Evolutionary conservation across 1,284 basidiomycete genomes (phyloP).

Genomic region (Bjerkandera adusta): DNA sequence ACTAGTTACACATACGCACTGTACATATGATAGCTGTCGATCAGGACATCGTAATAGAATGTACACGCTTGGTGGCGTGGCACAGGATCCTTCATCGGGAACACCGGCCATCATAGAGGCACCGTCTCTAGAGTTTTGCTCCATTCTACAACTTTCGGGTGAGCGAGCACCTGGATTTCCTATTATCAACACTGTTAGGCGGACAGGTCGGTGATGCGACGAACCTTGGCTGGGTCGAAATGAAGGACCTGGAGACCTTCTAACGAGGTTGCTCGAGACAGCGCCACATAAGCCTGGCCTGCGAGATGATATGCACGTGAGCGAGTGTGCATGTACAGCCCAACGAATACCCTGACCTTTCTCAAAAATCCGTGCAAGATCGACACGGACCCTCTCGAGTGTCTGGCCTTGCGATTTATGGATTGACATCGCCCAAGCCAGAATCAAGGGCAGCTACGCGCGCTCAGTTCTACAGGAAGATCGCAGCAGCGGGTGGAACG

Average conservation of each 20-base stretch:
- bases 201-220: conserved; percentile 16
- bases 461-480: background rate
- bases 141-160: conserved; percentile 38
- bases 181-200: background rate
- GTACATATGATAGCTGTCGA: too few species aligned
- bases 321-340: conserved; percentile 10
- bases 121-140: conserved; percentile 33
- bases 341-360: conserved; percentile 65
- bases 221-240: conserved; percentile 74
- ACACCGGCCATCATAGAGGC: background rate
- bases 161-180: conserved; percentile 33
- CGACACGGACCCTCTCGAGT: conserved; percentile 82
- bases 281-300: conserved; percentile 83
- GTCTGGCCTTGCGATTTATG: conserved; percentile 95
- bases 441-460: conserved; percentile 71
- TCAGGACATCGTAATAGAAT: too few species aligned
- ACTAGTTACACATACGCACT: too few species aligned
- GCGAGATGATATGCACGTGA: conserved; percentile 16
- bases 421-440: conserved; percentile 92
- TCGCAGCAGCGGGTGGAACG: conserved; percentile 16
- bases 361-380: conserved; percentile 82
- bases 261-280: conserved; percentile 87
- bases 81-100: too few species aligned
- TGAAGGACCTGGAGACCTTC: conserved; percentile 82
- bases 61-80: too few species aligned